Base-by-base conservation (phyloP, 495 filamentous ascomycete species). In the Umbilicaria muhlenbergii region DNA sequence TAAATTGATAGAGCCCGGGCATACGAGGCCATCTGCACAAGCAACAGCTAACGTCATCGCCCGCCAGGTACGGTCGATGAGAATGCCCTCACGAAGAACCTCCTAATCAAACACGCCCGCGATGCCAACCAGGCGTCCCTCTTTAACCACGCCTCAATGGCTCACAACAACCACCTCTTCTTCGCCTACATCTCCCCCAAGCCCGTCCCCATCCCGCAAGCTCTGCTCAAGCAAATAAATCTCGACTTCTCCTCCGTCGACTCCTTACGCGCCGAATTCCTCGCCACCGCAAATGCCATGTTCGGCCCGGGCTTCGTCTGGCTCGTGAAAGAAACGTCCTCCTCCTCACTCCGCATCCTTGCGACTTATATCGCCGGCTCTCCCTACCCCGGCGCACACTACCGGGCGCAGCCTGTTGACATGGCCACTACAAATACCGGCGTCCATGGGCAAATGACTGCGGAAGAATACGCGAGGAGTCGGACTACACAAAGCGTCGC, bases 241-340 rank as follows among this genome's bases (percentile, higher is more conserved):
- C 55, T 62, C 51, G 73, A 75, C 41, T 96, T 94, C 65, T 77
- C 80, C 53, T 85, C 80, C 51, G 64, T 88, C 51, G 80, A 86
- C 49, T 84, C 85, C 14, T 73, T 98, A 17, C 78, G 78, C 56
- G 61, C 67, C 48, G 79, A 88, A 51, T 78, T 96, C 63, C 63
- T 92, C 49, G 69, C 75, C 44, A 93, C 86, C 5, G 91, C 92
- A 43, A 66, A 73, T 48, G 71, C 76, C 61, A 94, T 96, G 87
- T 98, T 98, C 67, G 92, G 92, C 37, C 86, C 87, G 1, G 91
- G 88, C 42, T 96, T 88, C 67, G 86, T 96, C 51, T 98, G 91
- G 91, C 79, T 98, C 39, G 81, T 93, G 46, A 48, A 47, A 40
- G 49, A 47, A 43, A 69, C 66, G 52, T 65, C 66, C 55, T 50